Percentiles rank a stretch among this genome's conserved stretches.
phyloP scores from a whole-genome alignment of 2,329 filamentous ascomycete species.

The Cercospora canescens region DNA sequence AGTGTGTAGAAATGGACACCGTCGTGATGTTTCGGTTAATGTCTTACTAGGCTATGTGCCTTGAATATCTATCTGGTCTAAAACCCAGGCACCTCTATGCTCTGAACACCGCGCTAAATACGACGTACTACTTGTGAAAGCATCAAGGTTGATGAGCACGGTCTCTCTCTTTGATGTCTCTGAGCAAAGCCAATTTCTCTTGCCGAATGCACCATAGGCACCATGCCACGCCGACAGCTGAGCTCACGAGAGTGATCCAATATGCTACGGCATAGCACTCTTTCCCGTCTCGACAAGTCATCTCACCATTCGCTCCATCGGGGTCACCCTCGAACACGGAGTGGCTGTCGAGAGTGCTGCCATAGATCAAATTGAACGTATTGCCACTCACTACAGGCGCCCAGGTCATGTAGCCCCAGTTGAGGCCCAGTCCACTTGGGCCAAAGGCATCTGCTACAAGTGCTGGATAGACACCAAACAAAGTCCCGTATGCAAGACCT shows the following conservation, averaged over 20 bases:
- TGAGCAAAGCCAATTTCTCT: conserved; percentile 30
- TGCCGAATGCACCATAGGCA: conserved; percentile 67
- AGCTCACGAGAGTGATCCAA: conserved; percentile 72
- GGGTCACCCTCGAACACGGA: conserved; percentile 66
- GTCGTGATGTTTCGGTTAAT: background rate
- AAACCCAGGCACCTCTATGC: background rate
- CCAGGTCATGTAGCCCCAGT: conserved; percentile 94
- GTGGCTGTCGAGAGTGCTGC: conserved; percentile 77
- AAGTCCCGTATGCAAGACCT: conserved; percentile 85
- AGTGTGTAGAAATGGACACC: background rate
- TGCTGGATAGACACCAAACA: conserved; percentile 92
- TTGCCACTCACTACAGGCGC: conserved; percentile 86
- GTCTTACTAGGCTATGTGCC: background rate
- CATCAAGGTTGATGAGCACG: conserved; percentile 22
- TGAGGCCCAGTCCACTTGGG: conserved; percentile 83
- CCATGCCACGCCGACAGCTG: conserved; percentile 66
- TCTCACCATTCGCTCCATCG: conserved; percentile 45
- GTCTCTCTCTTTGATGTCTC: conserved; percentile 19
- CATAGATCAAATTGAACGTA: conserved; percentile 90
- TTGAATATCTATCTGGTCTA: background rate
- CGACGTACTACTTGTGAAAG: background rate
- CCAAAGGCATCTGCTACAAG: conserved; percentile 87
- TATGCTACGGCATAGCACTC: conserved; percentile 82
- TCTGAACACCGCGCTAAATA: conserved; percentile 8
- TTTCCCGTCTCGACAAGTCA: conserved; percentile 74